Base-by-base conservation (phyloP, 352 stramenopile species). In the Pythium scleroteichum region DNA sequence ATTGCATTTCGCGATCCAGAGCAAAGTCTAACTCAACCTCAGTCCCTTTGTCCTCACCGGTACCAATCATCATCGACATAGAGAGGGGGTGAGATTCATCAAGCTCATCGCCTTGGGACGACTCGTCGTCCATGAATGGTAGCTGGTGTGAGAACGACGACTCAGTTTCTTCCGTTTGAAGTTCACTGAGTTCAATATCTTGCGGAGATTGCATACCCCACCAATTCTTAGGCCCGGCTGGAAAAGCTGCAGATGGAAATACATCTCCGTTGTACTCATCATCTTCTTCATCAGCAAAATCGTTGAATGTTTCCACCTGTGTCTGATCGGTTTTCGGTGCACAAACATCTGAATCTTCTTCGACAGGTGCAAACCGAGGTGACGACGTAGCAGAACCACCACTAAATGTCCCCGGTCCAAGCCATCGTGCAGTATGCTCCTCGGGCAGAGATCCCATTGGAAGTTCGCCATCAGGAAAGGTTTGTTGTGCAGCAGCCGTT, bases 1-100 rank as follows among this genome's bases (percentile, higher is more conserved):
- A 79, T 66, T 92, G 85, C 46, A 96, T 74, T 32, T 94, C 84
- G 3, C 62, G 59, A 49, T 94, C 84, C 17, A 94, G 66, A 12
- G 66, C 56, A 58, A 96, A 93, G n/a, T 94, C 87, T 3, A 96
- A 66, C 58, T 94, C 81, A 20, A 96, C 72, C 57, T 96, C 87
- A 16, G 82, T 89, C 14, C 74, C 79, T 64, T 89, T 66, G 24
- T 90, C 80, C 24, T 80, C 80, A 16, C 79, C 83, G 16, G 68
- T 75, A 42, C 85, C 78, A 42, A 63, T 55, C 53, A 93, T 81
- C 61, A 95, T 86, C 10, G 85, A 95, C 83, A 95, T 92, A 0
- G 83, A 93, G 65, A 94, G 66, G 0, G 79, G 68, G 62, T 87
- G 77, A 13, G 59, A 41, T 16, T 69, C 29, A n/a, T 76, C 68